Evolutionary conservation across 2,329 filamentous ascomycete genomes (phyloP), one percentile per base, ranked within the genome.

Genomic region (Penicillium nordicum): DNA sequence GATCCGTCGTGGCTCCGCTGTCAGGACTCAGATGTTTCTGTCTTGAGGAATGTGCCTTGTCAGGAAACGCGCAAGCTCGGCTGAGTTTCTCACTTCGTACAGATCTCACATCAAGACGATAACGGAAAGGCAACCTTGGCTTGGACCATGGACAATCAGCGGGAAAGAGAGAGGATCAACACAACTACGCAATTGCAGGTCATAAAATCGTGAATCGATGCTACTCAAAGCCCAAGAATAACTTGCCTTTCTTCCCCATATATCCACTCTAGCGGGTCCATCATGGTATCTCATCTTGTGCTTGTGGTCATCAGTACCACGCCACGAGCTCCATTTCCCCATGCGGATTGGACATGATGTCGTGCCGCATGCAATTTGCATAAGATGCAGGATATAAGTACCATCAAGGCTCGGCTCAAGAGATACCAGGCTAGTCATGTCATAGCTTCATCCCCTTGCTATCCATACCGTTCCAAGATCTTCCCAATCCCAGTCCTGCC

Each of bases 341-440:
- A 65, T 66, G 60, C 64, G 63, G 61, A 25, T 43, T 43, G 12
- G 6, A 21, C 18, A 27, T 36, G 14, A 36, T 51, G 10, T 36
- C n/a, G 37, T 23, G 37, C 63, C 53, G 63, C 55, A 64, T 65
- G 63, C 64, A 47, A 61, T 25, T 25, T 27, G 18, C 2, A 16
- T 23, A n/a, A 42, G 10, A 37, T 30, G n/a, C 12, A 48, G 5
- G 10, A 38, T 60, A 66, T 66, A 64, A 60, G 55, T 30, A 16
- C 12, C 30, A 27, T 14, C 1, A 27, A 12, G 25, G 14, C 29
- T 23, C 43, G 16, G 40, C 1, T 4, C 6, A 6, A 29, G 37
- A 7, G 3, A 9, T 11, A n/a, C 2, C n/a, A 37, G 21, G 12
- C 12, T 16, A 11, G 7, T 38, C 29, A 48, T 44, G 25, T 27